Evolutionary conservation across 2,329 filamentous ascomycete genomes (phyloP).

Genomic region (Sarocladiaceae sp.): DNA sequence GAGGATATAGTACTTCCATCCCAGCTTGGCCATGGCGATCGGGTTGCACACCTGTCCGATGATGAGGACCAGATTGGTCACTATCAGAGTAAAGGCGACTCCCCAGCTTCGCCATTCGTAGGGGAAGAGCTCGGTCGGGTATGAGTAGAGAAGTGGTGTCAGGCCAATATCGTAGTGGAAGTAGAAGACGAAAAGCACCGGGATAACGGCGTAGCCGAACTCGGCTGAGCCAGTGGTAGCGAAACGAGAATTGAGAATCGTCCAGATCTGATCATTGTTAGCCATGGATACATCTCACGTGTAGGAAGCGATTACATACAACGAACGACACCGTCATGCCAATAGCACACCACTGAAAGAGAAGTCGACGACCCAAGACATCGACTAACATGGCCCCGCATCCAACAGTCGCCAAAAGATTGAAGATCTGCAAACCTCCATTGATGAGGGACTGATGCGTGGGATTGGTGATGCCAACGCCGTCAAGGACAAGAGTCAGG

Average conservation of each 20-base stretch:
- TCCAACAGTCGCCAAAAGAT: constrained; percentile 1
- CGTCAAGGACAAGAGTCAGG: constrained; percentile 29
- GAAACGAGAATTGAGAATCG: constrained; percentile 17
- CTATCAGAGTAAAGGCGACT: constrained; percentile 15
- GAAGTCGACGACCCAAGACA: constrained; percentile 30
- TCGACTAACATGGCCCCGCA: constrained; percentile 30
- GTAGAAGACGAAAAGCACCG: constrained; percentile 31
- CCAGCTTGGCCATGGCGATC: constrained; percentile 33
- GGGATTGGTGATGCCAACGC: constrained; percentile 29
- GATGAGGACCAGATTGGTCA: constrained; percentile 31
- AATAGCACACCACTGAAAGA: constrained; percentile 30
- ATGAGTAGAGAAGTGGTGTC: neutral
- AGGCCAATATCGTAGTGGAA: constrained; percentile 8
- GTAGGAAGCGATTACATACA: constrained; percentile 16
- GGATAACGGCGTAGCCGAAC: constrained; percentile 23
- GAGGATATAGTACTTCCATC: constrained; percentile 40
- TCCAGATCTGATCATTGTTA: neutral
- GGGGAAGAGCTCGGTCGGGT: constrained; percentile 12
- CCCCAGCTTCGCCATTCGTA: constrained; percentile 11
- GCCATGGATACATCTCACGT: neutral
- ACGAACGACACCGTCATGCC: constrained; percentile 27
- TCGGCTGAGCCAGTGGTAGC: constrained; percentile 10
- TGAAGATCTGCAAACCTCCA: constrained; percentile 23
- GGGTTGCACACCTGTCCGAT: constrained; percentile 35
- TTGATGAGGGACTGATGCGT: constrained; percentile 22